Evolutionary conservation across 2,329 filamentous ascomycete genomes (phyloP).

Genomic region (Fonsecaea multimorphosa): DNA sequence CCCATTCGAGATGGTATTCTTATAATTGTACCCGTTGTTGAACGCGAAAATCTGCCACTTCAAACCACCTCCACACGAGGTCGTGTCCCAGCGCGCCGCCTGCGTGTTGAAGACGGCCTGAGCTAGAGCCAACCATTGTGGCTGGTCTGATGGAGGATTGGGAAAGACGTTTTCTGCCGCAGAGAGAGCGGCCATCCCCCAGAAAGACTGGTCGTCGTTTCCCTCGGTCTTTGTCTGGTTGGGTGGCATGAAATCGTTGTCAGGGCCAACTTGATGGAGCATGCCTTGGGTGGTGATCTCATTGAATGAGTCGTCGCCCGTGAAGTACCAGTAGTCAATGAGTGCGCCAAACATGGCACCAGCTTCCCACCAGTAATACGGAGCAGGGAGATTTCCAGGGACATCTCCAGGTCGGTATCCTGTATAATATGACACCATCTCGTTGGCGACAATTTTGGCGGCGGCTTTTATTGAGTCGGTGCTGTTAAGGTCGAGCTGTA

Average conservation of each 20-base stretch:
- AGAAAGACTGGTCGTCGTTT: conserved; percentile 73
- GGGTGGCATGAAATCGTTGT: conserved; percentile 77
- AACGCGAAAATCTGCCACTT: conserved; percentile 85
- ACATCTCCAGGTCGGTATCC: conserved; percentile 56
- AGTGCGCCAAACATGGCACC: conserved; percentile 74
- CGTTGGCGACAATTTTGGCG: conserved; percentile 52
- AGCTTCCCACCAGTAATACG: conserved; percentile 72
- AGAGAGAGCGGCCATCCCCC: conserved; percentile 80
- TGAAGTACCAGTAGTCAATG: conserved; percentile 86
- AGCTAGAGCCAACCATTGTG: conserved; percentile 78
- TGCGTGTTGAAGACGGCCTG: conserved; percentile 84
- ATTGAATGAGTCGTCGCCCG: conserved; percentile 74
- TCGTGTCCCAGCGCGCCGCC: conserved; percentile 70
- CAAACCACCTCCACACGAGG: conserved; percentile 73
- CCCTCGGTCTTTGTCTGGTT: conserved; percentile 55
- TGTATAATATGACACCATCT: conserved; percentile 60
- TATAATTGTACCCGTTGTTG: conserved; percentile 70
- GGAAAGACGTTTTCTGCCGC: conserved; percentile 79
- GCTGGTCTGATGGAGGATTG: conserved; percentile 65
- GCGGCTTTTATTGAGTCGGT: conserved; percentile 56
- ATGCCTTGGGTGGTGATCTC: conserved; percentile 70
- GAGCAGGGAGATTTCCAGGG: conserved; percentile 58
- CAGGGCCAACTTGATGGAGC: conserved; percentile 73
- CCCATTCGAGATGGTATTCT: conserved; percentile 65
- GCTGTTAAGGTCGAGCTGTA: conserved; percentile 35